These are phyloP conservation scores for Tolypocladium inflatum DNA, from an alignment of 2,329 filamentous ascomycete species.

Conservation along the genomic window DNA sequence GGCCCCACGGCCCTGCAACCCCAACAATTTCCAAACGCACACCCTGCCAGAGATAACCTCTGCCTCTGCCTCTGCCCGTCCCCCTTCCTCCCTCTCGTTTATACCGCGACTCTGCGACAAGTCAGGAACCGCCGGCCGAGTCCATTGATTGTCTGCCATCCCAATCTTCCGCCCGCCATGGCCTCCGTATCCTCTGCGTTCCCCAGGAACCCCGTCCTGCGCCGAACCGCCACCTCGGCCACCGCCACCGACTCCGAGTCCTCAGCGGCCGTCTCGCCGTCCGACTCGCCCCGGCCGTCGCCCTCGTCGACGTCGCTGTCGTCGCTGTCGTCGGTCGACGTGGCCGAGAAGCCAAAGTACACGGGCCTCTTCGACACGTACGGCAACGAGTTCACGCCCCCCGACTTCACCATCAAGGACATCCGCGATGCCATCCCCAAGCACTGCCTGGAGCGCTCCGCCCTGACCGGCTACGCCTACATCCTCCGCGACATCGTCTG, in stretches of 20 bases:
- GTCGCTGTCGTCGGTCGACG: constrained; percentile 64
- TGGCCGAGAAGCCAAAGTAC: constrained; percentile 32
- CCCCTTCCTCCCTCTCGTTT: not conserved
- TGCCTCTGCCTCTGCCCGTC: not conserved
- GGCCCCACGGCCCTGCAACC: constrained; percentile 3
- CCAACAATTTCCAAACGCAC: constrained; percentile 3
- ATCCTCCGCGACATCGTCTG: constrained; percentile 71
- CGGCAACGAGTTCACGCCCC: constrained; percentile 87
- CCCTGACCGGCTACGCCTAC: constrained; percentile 64
- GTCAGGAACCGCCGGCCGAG: not conserved
- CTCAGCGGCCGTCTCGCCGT: constrained; percentile 47
- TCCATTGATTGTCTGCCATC: not conserved
- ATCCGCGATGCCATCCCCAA: constrained; percentile 94
- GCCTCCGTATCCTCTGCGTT: constrained; percentile 34
- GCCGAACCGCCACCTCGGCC: constrained; percentile 38
- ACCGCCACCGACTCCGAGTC: constrained; percentile 42
- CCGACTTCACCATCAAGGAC: constrained; percentile 95
- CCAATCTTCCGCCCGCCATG: constrained; percentile 25
- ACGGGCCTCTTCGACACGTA: constrained; percentile 79
- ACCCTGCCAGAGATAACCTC: not conserved
- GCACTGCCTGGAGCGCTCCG: constrained; percentile 91
- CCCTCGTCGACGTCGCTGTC: constrained; percentile 88
- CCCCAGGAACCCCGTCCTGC: constrained; percentile 32
- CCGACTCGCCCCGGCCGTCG: constrained; percentile 50
- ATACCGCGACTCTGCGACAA: not conserved